Conservation (phyloP, 495 filamentous ascomycete genomes). For the Paragyromitra xinjiangensis region DNA sequence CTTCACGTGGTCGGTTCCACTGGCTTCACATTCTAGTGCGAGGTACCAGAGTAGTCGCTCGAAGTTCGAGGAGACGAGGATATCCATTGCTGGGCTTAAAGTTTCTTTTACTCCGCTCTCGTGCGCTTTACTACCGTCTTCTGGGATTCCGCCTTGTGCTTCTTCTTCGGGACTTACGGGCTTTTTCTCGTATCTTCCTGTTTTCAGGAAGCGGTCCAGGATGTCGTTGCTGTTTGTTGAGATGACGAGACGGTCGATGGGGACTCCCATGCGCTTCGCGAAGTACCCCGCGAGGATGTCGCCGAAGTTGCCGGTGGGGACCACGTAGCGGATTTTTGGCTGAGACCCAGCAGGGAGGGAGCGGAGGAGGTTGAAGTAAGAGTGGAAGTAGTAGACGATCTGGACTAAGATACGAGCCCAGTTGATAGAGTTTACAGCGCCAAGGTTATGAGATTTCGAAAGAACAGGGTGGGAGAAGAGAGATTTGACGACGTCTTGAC, state of each 20-base stretch:
- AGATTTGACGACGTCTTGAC: slow-evolving; percentile 93
- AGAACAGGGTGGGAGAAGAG: slow-evolving; percentile 82
- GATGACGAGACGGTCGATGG: slow-evolving; percentile 80
- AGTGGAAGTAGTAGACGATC: slow-evolving; percentile 89
- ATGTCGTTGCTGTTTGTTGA: slow-evolving; percentile 96
- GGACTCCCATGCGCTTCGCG: slow-evolving; percentile 88
- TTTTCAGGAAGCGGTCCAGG: slow-evolving; percentile 82
- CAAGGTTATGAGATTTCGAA: slow-evolving; percentile 77
- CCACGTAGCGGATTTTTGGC: slow-evolving; percentile 76
- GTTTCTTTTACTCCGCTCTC: slow-evolving; percentile 83
- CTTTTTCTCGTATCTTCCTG: slow-evolving; percentile 81
- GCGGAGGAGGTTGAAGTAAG: slow-evolving; percentile 80
- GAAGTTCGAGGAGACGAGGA: slow-evolving; percentile 93
- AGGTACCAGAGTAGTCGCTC: slow-evolving; percentile 96
- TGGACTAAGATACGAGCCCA: slow-evolving; percentile 91
- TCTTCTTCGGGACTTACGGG: slow-evolving; percentile 63
- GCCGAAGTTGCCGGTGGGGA: slow-evolving; percentile 96
- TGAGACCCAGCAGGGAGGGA: slow-evolving; percentile 63
- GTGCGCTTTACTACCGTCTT: slow-evolving; percentile 73
- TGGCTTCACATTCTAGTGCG: slow-evolving; percentile 70
- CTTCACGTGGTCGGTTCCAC: slow-evolving; percentile 63
- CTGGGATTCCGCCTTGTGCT: slow-evolving; percentile 66
- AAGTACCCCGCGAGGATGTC: slow-evolving; percentile 94
- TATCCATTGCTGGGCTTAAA: slow-evolving; percentile 93
- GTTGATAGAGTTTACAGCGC: slow-evolving; percentile 91